phyloP scores from a whole-genome alignment of 2,329 filamentous ascomycete genomes.

The Cordyceps cicadae region DNA sequence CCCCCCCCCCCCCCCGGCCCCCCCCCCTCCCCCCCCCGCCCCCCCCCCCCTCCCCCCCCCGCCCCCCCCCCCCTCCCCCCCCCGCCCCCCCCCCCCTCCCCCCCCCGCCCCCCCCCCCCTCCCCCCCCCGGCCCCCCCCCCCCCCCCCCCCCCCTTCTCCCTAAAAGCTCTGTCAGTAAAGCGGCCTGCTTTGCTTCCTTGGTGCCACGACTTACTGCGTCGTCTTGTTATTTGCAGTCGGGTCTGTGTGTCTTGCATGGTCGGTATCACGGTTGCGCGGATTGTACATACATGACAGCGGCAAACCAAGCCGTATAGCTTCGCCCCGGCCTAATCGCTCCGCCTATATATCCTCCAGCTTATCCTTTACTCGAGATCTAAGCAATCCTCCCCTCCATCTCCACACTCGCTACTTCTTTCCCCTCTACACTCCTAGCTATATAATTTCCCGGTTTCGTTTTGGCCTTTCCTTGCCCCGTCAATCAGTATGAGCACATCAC shows the following conservation, averaged over 20 bases:
- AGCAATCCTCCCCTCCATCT: not conserved
- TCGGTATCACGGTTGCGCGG: constrained; percentile 6
- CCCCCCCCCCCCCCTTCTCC: not conserved
- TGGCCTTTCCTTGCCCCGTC: not conserved
- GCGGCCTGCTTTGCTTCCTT: not conserved
- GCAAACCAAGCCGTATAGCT: constrained; percentile 12
- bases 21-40: not conserved
- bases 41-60: not conserved
- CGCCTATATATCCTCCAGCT: constrained; percentile 6
- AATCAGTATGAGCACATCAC: constrained; percentile 6
- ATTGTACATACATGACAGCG: constrained; percentile 10
- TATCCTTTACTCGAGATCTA: not conserved
- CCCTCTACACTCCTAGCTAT: not conserved
- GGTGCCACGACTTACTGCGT: constrained; percentile 1
- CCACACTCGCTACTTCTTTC: not conserved
- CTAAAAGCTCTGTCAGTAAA: not conserved
- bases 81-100: not conserved
- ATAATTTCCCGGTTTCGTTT: not conserved
- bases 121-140: not conserved
- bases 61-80: not conserved
- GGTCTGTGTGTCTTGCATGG: constrained; percentile 9
- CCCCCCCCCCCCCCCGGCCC: not conserved
- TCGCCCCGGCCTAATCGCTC: not conserved
- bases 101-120: not conserved
- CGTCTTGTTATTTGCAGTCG: constrained; percentile 7